A percentile compares a stretch with the other conserved stretches of the same genome.
These are phyloP conservation scores for Smithsoniella earleae DNA, from an alignment of 163 green algal species.

Conservation along the genomic window DNA sequence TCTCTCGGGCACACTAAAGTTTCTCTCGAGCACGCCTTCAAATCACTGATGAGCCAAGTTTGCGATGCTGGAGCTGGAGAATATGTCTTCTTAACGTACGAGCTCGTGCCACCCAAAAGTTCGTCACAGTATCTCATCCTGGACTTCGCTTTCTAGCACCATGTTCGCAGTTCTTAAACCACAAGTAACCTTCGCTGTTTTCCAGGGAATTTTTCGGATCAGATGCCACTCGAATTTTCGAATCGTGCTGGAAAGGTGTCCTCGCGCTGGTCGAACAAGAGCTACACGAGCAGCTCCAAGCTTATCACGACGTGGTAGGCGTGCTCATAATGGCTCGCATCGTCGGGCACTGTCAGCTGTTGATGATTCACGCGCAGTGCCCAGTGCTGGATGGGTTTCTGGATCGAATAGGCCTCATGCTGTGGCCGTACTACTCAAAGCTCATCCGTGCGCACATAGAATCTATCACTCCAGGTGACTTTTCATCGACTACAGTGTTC, in stretches of 20 bases:
- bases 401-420: conserved; percentile 15
- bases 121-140: no score
- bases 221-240: conserved; percentile 13
- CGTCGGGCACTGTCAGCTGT: conserved; percentile 19
- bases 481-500: no score
- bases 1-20: conserved; percentile 15
- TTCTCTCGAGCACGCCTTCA: conserved; percentile 17
- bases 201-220: conserved; percentile 24
- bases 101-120: no score
- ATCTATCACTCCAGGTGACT: neutral
- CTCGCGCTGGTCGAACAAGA: conserved; percentile 9
- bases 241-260: conserved; percentile 18
- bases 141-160: no score
- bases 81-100: conserved; percentile 3
- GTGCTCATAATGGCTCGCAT: conserved; percentile 26
- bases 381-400: conserved; percentile 14
- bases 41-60: conserved; percentile 13
- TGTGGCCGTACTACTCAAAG: conserved; percentile 18
- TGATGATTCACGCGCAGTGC: conserved; percentile 20
- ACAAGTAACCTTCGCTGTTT: no score
- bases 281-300: neutral
- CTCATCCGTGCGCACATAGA: conserved; percentile 24
- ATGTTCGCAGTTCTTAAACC: no score
- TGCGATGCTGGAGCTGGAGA: conserved; percentile 24
- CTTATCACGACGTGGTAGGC: conserved; percentile 2